Evolutionary conservation across 768 basidiomycete species (phyloP).

Genomic region (Hypsizygus marmoreus): DNA sequence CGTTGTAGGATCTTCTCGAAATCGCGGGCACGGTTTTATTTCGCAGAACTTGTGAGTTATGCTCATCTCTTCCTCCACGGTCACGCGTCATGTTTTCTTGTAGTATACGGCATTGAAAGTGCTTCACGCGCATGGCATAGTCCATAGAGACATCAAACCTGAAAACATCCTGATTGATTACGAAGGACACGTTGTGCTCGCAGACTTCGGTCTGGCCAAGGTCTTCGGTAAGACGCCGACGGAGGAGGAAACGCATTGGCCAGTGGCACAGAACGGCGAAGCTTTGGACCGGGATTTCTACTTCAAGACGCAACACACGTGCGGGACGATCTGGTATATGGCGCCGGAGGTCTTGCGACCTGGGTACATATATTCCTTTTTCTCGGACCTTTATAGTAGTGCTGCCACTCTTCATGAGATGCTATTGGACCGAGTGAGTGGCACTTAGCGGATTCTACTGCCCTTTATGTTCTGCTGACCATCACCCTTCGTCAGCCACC

Average conservation of each 20-base stretch:
- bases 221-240: conserved; percentile 26
- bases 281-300: conserved; percentile 15
- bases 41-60: conserved; percentile 34
- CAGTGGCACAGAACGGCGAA: conserved; percentile 24
- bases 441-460: no score
- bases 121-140: conserved; percentile 33
- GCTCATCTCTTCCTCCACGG: not conserved
- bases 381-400: no score
- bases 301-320: no score
- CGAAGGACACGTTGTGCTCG: conserved; percentile 32
- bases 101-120: conserved; percentile 32
- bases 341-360: no score
- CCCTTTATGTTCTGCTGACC: no score
- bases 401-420: no score
- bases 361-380: no score
- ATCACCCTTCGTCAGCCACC: no score
- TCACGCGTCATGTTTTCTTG: not conserved
- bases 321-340: no score
- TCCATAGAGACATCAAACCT: conserved; percentile 36
- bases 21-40: conserved; percentile 32
- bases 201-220: conserved; percentile 33
- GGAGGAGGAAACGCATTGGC: conserved; percentile 32
- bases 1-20: conserved; percentile 24
- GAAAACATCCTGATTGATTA: conserved; percentile 32
- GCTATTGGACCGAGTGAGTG: no score